Conservation (phyloP, 1,284 basidiomycete genomes). For the Fomitopsis palustris region DNA sequence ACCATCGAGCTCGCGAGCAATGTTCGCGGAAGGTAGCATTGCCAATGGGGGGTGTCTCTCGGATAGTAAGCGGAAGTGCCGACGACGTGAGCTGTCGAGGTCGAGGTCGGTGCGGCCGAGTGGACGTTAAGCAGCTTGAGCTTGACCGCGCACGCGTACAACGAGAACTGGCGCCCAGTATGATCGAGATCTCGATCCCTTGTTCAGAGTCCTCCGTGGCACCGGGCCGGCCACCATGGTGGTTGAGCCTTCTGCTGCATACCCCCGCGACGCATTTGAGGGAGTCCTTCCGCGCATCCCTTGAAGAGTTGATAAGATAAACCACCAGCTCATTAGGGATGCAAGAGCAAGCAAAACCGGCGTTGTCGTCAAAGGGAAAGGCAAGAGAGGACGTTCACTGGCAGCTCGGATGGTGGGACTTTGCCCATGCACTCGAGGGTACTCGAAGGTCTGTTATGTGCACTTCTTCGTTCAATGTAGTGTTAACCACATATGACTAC, state of each 20-base stretch:
- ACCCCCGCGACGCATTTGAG: no score
- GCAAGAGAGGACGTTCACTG: conserved; percentile 50
- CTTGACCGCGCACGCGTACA: neutral
- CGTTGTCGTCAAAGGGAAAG: conserved; percentile 54
- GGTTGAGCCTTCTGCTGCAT: no score
- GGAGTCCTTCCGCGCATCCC: no score
- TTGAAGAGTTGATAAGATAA: no score
- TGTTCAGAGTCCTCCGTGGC: neutral
- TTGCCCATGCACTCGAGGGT: conserved; percentile 55
- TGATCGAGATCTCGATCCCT: neutral
- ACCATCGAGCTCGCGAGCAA: conserved; percentile 49
- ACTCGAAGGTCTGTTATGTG: conserved; percentile 41
- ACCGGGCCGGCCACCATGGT: no score
- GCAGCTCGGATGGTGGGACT: conserved; percentile 72
- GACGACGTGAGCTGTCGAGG: neutral
- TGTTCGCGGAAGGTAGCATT: conserved; percentile 32
- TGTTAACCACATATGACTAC: conserved; percentile 6
- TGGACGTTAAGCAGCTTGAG: no score
- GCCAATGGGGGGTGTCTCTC: neutral
- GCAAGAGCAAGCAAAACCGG: conserved; percentile 23
- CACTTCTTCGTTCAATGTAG: neutral
- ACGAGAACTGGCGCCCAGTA: neutral
- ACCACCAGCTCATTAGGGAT: conserved; percentile 1
- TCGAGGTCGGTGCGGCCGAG: no score
- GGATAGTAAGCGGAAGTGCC: neutral